A percentile compares a stretch with the other conserved stretches of the same genome.
Conservation (phyloP, 164 flowering plant genomes). For the Brasenia schreberi region DNA sequence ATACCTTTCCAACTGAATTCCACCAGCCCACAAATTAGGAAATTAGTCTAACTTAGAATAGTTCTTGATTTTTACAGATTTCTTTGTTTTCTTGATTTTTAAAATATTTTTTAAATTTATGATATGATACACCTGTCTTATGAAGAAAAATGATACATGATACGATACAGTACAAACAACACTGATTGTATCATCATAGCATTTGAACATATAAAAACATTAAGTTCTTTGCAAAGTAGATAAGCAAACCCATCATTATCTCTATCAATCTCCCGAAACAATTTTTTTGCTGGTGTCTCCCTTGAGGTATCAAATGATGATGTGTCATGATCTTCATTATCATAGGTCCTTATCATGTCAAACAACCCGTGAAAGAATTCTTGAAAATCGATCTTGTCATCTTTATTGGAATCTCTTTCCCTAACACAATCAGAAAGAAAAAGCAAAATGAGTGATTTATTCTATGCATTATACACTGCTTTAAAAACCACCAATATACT, state of each 20-base stretch:
- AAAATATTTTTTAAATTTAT: no score
- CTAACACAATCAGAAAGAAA: slow-evolving; percentile 15
- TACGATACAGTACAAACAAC: background rate
- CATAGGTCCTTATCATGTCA: slow-evolving; percentile 79
- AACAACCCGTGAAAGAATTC: slow-evolving; percentile 97
- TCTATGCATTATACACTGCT: no score
- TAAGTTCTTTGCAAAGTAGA: background rate
- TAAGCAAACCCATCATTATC: slow-evolving; percentile 70
- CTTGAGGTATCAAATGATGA: slow-evolving; percentile 35
- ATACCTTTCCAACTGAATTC: no score
- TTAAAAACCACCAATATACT: no score
- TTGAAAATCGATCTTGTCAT: slow-evolving; percentile 76
- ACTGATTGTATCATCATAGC: background rate
- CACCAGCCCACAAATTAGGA: no score
- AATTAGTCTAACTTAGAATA: no score
- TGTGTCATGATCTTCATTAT: slow-evolving; percentile 50
- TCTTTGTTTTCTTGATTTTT: no score
- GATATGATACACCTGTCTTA: no score
- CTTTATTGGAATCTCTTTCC: slow-evolving; percentile 89
- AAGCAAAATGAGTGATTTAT: no score
- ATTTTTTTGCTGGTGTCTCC: slow-evolving; percentile 58
- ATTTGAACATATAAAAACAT: background rate
- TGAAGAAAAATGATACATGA: no score
- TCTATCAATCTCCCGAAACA: slow-evolving; percentile 74
- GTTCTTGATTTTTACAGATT: no score